Evolutionary conservation across 2,329 filamentous ascomycete species (phyloP).

Genomic region (Knufia petricola): DNA sequence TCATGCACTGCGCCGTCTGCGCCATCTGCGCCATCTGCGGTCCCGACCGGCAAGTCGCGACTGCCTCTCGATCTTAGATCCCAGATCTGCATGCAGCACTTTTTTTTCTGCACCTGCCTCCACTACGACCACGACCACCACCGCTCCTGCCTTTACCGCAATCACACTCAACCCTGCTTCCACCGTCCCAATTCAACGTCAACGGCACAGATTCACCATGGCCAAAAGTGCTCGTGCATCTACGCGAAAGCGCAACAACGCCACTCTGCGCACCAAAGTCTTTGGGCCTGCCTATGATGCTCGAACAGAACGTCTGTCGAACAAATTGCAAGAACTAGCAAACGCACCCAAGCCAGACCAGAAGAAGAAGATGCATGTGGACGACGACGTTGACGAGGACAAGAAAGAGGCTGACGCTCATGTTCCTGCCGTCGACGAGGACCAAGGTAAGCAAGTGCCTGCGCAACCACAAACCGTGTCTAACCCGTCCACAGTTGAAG

Average conservation of each 20-base stretch:
- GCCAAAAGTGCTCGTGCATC: constrained; percentile 79
- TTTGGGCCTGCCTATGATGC: constrained; percentile 76
- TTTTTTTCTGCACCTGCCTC: no score
- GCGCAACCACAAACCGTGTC: not conserved
- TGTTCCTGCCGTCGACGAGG: constrained; percentile 23
- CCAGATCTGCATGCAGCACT: no score
- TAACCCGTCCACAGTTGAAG: constrained; percentile 13
- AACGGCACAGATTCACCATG: constrained; percentile 62
- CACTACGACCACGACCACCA: no score
- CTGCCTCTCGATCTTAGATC: no score
- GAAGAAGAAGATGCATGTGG: constrained; percentile 32
- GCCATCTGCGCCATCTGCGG: no score
- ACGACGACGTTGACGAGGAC: no score
- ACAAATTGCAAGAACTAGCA: constrained; percentile 73
- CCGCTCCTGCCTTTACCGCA: not conserved
- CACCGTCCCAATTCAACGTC: not conserved
- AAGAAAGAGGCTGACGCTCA: constrained; percentile 32
- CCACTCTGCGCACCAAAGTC: constrained; percentile 65
- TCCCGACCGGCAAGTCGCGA: no score
- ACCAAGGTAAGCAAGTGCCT: not conserved
- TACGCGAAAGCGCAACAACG: constrained; percentile 71
- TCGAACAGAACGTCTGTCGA: constrained; percentile 71
- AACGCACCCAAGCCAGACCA: constrained; percentile 58
- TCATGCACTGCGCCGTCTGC: no score
- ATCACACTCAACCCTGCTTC: not conserved